phyloP scores from a whole-genome alignment of 305 asterid species.

The Plantago lanceolata region DNA sequence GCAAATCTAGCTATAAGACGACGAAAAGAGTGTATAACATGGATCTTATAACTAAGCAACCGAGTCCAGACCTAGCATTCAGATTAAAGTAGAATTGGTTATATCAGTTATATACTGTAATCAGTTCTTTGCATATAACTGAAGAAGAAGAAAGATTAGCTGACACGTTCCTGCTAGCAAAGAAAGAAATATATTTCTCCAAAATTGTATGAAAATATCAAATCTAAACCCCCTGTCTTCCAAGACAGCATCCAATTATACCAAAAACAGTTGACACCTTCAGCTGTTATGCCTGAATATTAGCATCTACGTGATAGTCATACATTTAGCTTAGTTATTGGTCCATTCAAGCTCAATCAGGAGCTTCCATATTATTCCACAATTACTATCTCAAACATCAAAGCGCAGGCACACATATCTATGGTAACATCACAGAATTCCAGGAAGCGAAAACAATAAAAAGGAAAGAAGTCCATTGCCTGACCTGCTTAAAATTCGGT shows the following conservation, averaged over 20 bases:
- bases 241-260: neutral
- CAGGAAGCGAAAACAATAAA: neutral
- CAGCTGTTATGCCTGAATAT: neutral
- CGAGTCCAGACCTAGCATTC: too few relatives aligned
- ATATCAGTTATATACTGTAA: too few relatives aligned
- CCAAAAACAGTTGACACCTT: neutral
- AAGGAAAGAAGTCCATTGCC: conserved; percentile 1
- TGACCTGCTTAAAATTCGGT: conserved; percentile 92
- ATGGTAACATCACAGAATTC: neutral
- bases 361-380: neutral
- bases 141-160: too few relatives aligned
- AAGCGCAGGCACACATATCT: neutral
- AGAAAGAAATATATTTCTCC: neutral
- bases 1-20: too few relatives aligned
- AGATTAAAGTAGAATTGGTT: too few relatives aligned
- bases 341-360: neutral
- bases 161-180: too few relatives aligned
- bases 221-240: neutral
- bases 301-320: neutral
- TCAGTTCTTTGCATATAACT: too few relatives aligned
- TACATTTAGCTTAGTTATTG: neutral
- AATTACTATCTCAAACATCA: neutral
- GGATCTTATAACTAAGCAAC: too few relatives aligned
- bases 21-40: too few relatives aligned
- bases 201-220: neutral